Base-by-base conservation (phyloP, 106 monocot species). In the Apostasia shenzhenica region DNA sequence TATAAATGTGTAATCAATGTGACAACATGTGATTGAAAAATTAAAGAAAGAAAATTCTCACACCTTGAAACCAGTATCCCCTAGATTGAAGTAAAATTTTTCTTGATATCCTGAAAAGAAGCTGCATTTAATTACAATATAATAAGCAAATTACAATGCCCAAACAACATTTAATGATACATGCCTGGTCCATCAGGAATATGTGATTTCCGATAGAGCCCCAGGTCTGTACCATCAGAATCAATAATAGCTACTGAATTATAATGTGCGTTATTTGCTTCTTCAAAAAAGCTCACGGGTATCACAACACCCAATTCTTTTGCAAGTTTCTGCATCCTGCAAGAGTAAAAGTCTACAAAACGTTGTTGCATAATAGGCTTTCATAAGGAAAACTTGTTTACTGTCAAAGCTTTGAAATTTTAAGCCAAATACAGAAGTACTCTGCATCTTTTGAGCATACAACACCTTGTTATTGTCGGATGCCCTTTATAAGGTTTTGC, bases 251-350 rank as follows among this genome's bases (percentile, higher is more conserved):
- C 95, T 55, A 97, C 63, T 12, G 95, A 97, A 84, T 97, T 97
- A 77, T 97, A 97, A 76, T 97, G 95, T 60, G 92, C 95, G 81
- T 97, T 97, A 72, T 92, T 97, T 50, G 91, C 86, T 77, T 97
- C 95, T 70, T 97, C 95, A 75, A 97, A 97, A 78, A 97, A 97
- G 66, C 95, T 97, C 47, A 97, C 92, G 58, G 95, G 95, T 73
- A 95, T 85, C 8, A 95, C 91, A 65, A 95, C 84, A 64, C 88
- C 84, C 55, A 95, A 77, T 62, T 91, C 95, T 77, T 89, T 91
- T 47, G 95, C 95, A 72, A 97, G 84, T 72, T 88, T 85, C 65
- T 97, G 92, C 92, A 97, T 92, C 77, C 92, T 97, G 73, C 41
- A 48, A 6, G 26, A 3, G 48, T 14, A 47, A 65, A 65, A 48